phyloP scores from a whole-genome alignment of 2,329 filamentous ascomycete species.

The Arthrobotrys sinensis region DNA sequence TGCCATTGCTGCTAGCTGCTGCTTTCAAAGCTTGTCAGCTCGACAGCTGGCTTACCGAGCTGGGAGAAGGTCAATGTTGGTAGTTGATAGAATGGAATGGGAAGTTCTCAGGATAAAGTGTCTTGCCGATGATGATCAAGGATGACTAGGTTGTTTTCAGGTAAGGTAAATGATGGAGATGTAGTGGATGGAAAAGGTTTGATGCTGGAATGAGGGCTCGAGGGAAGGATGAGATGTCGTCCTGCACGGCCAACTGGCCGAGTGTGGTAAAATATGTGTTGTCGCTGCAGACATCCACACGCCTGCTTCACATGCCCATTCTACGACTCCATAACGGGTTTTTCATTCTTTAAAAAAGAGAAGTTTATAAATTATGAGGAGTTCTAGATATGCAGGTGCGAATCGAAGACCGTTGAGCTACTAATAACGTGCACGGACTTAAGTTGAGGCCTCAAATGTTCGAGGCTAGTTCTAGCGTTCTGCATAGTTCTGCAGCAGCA shows the following conservation, averaged over 20 bases:
- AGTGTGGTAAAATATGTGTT: conserved; percentile 35
- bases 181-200: conserved; percentile 1
- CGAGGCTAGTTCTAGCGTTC: conserved; percentile 2
- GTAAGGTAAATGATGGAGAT: background rate
- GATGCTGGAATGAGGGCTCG: conserved; percentile 16
- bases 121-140: background rate
- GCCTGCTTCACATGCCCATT: background rate
- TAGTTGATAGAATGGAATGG: conserved; percentile 3
- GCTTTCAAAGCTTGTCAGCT: conserved; percentile 11
- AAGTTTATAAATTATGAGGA: background rate
- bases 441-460: background rate
- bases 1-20: conserved; percentile 31
- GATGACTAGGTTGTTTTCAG: background rate
- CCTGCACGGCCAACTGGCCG: conserved; percentile 27
- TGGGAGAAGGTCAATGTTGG: conserved; percentile 5
- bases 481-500: conserved; percentile 5
- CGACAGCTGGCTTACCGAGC: conserved; percentile 10
- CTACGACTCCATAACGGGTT: background rate
- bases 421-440: background rate
- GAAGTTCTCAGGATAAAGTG: background rate
- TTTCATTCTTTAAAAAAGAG: background rate
- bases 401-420: background rate
- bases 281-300: conserved; percentile 11
- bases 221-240: conserved; percentile 14
- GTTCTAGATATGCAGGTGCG: conserved; percentile 13